Conservation (phyloP, 176 grass and related monocot species). For the Raddia distichophylla region DNA sequence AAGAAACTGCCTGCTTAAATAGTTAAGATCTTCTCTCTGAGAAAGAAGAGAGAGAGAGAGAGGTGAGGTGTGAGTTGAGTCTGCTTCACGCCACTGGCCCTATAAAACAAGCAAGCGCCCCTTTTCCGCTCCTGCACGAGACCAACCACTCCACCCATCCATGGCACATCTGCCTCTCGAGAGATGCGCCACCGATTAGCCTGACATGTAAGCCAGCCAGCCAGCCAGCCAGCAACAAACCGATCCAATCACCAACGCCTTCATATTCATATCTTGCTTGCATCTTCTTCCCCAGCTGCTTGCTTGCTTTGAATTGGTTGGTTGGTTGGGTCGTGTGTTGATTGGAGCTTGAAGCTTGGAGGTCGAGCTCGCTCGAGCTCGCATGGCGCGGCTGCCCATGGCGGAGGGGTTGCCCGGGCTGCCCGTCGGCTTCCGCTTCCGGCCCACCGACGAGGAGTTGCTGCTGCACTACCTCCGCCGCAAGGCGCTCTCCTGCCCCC, state of each 20-base stretch:
- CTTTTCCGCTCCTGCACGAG: slow-evolving; percentile 24
- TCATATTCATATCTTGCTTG: not conserved
- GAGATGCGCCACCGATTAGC: not conserved
- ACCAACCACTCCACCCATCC: not conserved
- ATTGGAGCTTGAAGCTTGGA: not conserved
- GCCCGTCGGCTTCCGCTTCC: slow-evolving; percentile 87
- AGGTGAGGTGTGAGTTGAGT: slow-evolving; percentile 45
- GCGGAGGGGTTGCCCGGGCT: slow-evolving; percentile 39
- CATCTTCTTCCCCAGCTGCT: no score
- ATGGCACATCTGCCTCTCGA: not conserved
- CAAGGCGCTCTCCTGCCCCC: slow-evolving; percentile 65
- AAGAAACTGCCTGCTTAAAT: not conserved
- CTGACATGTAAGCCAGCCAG: not conserved
- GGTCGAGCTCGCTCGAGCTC: not conserved
- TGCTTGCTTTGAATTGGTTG: not conserved
- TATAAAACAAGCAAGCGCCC: slow-evolving; percentile 53
- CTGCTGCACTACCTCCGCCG: slow-evolving; percentile 86
- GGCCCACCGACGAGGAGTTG: slow-evolving; percentile 92
- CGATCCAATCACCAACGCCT: not conserved
- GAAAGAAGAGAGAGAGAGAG: no score
- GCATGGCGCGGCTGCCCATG: slow-evolving; percentile 13
- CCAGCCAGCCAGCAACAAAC: not conserved
- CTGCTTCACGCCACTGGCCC: slow-evolving; percentile 56
- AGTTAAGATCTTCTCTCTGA: no score
- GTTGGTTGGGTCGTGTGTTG: not conserved